Evolutionary conservation across 208 protist genomes (phyloP), one percentile per base, ranked within the genome.

Genomic region (Trypanosoma platydactyli): DNA sequence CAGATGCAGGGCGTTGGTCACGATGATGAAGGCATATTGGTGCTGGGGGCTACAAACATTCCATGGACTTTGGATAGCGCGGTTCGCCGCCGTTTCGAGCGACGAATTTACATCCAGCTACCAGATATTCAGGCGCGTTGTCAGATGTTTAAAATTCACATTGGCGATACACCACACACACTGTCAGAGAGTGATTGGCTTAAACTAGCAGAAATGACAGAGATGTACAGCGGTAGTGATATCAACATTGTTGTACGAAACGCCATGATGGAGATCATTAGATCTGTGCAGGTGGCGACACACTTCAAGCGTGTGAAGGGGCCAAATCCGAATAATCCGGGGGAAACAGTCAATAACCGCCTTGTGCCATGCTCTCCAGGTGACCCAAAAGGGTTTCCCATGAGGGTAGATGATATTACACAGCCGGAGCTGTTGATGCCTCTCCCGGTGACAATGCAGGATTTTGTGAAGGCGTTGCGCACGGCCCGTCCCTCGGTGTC

Each of bases 261-360:
- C 60, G 98, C 98, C 1, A 79, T 99, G 41, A 99, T 99, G 97
- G 87, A 98, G 77, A 98, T 98, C 40, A 82, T 99, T 52, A 82
- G 98, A n/a, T 93, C 84, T 5, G 76, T 99, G 40, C 97, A 99
- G 81, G 78, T 84, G n/a, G 96, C 98, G 5, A 99, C 97, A 13
- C 97, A 99, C 75, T 99, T 99, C 76, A 98, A 98, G 78, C 72
- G 70, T 60, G 93, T 98, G 4, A 58, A 48, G 4, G 94, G 87
- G 9, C 91, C 88, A 25, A 84, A 84, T 49, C 83, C 83, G 22
- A 76, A 80, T 16, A 86, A 97, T 71, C 89, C 90, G 0, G 85
- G 78, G 7, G 73, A 73, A 33, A 90, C 77, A 3, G 71, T 85
- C 0, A 83, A 92, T 63, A 93, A 95, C 52, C 70, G 83, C 15